Evolutionary conservation across 495 filamentous ascomycete species (phyloP).

Genomic region (Aspergillus asperescens): DNA sequence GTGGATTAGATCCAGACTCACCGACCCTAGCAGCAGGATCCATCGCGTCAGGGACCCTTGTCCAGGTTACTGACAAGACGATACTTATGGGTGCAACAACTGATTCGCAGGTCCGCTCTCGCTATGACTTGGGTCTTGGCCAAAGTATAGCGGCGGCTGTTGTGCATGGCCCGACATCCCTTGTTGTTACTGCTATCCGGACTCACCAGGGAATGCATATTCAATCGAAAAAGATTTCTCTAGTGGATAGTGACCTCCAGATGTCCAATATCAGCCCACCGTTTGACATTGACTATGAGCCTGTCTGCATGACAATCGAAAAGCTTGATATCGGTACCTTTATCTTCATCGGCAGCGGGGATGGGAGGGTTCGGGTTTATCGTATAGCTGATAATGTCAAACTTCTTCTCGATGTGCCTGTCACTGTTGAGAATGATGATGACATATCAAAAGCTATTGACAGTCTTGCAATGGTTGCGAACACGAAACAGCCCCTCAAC

Average conservation of each 20-base stretch:
- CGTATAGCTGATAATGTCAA: slow-evolving; percentile 18
- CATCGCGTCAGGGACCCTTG: slow-evolving; percentile 32
- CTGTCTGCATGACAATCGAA: slow-evolving; percentile 35
- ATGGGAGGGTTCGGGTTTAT: slow-evolving; percentile 34
- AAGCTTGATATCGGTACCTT: slow-evolving; percentile 22
- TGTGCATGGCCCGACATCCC: slow-evolving; percentile 25
- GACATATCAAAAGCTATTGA: slow-evolving; percentile 39
- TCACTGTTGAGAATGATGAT: slow-evolving; percentile 14
- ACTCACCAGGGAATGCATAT: slow-evolving; percentile 21
- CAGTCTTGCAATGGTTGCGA: slow-evolving; percentile 29
- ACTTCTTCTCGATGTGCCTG: slow-evolving; percentile 19
- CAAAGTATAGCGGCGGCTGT: slow-evolving; percentile 26
- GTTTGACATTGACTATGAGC: slow-evolving; percentile 27
- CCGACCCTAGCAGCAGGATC: slow-evolving; percentile 53
- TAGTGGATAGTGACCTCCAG: slow-evolving; percentile 4
- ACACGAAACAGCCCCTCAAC: slow-evolving; percentile 5
- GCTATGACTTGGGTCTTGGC: slow-evolving; percentile 15
- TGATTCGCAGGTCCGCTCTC: slow-evolving; percentile 16
- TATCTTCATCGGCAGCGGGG: slow-evolving; percentile 35
- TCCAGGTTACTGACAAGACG: slow-evolving; percentile 54
- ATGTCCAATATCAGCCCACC: slow-evolving; percentile 18
- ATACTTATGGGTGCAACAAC: slow-evolving; percentile 35
- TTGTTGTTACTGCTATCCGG: slow-evolving; percentile 27
- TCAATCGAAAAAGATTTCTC: slow-evolving; percentile 18
- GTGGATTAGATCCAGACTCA: slow-evolving; percentile 45